Base-by-base conservation (phyloP, 495 filamentous ascomycete species). In the Pyrenula aspistea region DNA sequence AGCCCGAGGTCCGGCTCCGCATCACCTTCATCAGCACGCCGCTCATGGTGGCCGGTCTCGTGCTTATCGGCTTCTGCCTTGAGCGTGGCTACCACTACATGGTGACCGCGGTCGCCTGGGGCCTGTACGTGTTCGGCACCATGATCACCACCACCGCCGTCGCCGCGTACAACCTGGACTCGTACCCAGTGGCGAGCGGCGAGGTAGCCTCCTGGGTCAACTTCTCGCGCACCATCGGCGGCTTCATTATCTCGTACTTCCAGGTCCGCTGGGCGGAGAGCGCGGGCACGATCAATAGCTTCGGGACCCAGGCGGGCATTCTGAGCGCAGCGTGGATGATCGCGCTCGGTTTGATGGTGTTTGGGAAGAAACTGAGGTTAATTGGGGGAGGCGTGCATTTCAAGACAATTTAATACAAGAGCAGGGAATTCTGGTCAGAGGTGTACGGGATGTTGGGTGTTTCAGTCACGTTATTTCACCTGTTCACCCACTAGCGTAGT, bases 101-200 rank as follows among this genome's bases (percentile, higher is more conserved):
- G 73, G 71, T 73, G 10, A 69, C 74, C 2, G 70, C 75, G 2
- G 63, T 84, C n/a, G 73, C 67, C n/a, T 76, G 75, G 75, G 82
- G 73, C 2, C 62, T 77, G 1, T 79, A 81, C 55, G 74, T 78
- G 12, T 77, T 79, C 56, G 81, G 79, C 0, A 77, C 85, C 62
- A 85, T 88, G 77, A 76, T 87, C 62, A 75, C 78, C 11, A 86
- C 83, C 0, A 78, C 82, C 0, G 79, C 77, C 0, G 67, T 85
- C 21, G 81, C 75, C 56, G 77, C 78, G 4, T 86, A 86, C 59
- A 70, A 76, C 2, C 73, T 86, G 21, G 83, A 85, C 62, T 66
- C 68, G 24, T 84, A 82, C 60, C 80, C 78, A 11, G 77, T 77
- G 57, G 80, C 70, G 0, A 72, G 68, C 20, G 80, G 78, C 11